These are phyloP conservation scores for Epichloe scottii DNA, from an alignment of 2,329 filamentous ascomycete species.

Conservation along the genomic window DNA sequence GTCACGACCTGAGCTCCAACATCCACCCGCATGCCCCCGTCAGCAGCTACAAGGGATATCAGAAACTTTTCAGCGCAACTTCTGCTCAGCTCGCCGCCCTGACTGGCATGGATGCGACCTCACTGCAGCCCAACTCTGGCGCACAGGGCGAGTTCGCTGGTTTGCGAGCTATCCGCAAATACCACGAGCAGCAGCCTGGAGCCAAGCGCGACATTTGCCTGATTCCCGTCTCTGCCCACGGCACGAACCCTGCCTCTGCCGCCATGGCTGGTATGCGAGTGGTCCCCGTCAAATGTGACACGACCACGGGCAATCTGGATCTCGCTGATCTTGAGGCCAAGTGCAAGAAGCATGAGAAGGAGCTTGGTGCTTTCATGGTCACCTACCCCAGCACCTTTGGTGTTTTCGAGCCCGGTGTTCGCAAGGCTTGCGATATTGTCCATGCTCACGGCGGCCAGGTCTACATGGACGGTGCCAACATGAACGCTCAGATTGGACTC, in stretches of 20 bases:
- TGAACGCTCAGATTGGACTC: conserved; percentile 95
- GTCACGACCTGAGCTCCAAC: conserved; percentile 61
- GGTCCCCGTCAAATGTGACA: conserved; percentile 82
- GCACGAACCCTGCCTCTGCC: conserved; percentile 89
- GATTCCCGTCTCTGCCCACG: conserved; percentile 89
- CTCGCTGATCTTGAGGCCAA: conserved; percentile 75
- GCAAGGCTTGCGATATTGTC: conserved; percentile 72
- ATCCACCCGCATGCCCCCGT: conserved; percentile 70
- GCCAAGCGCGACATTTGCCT: conserved; percentile 81
- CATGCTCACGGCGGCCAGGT: conserved; percentile 84
- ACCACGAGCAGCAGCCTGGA: conserved; percentile 54
- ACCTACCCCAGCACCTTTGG: conserved; percentile 94
- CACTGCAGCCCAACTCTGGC: conserved; percentile 88
- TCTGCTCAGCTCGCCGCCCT: conserved; percentile 65
- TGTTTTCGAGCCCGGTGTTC: conserved; percentile 84
- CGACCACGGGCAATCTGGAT: conserved; percentile 78
- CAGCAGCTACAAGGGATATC: conserved; percentile 54
- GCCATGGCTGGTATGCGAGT: conserved; percentile 95
- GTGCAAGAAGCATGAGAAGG: conserved; percentile 74
- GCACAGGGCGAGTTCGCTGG: conserved; percentile 93
- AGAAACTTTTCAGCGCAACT: conserved; percentile 57
- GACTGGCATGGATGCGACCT: conserved; percentile 82
- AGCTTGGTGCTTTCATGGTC: conserved; percentile 89
- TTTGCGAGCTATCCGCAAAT: conserved; percentile 76
- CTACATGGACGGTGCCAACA: conserved; percentile 98